Conservation (phyloP, 805 yeast genomes). For the Yamadazyma scolyti region DNA sequence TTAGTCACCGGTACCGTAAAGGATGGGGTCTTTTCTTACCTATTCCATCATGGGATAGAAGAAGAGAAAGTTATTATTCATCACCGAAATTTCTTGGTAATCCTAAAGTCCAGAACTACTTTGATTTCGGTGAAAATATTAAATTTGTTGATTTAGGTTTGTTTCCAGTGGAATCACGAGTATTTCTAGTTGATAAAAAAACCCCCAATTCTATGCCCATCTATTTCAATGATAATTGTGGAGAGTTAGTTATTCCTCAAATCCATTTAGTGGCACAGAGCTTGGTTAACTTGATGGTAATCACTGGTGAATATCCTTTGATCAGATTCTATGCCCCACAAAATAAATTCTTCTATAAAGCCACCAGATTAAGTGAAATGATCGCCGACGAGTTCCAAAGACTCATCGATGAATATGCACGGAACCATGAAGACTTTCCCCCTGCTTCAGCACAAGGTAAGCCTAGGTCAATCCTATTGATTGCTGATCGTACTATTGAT, state of each 20-base stretch:
- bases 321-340: slow-evolving; percentile 66
- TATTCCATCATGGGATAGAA: slow-evolving; percentile 21
- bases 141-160: slow-evolving; percentile 33
- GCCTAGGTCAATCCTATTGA: slow-evolving; percentile 69
- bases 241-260: slow-evolving; percentile 56
- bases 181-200: slow-evolving; percentile 60
- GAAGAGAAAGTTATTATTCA: slow-evolving; percentile 11
- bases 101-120: slow-evolving; percentile 26
- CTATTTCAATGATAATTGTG: slow-evolving; percentile 64
- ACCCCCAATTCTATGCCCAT: slow-evolving; percentile 61
- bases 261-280: slow-evolving; percentile 58
- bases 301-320: slow-evolving; percentile 86
- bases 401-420: slow-evolving; percentile 70
- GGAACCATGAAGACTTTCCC: slow-evolving; percentile 60
- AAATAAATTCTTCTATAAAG: slow-evolving; percentile 43
- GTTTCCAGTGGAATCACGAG: slow-evolving; percentile 65
- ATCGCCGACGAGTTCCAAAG: slow-evolving; percentile 71
- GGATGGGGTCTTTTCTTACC: slow-evolving; percentile 77
- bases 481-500: slow-evolving; percentile 83
- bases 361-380: slow-evolving; percentile 59
- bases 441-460: slow-evolving; percentile 51
- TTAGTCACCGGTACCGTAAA: slow-evolving; percentile 67
- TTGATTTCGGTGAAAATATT: slow-evolving; percentile 27
- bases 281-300: slow-evolving; percentile 66
- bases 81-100: slow-evolving; percentile 23